These are phyloP conservation scores for Penicillium hordei DNA, from an alignment of 2,329 filamentous ascomycete genomes.

Conservation along the genomic window DNA sequence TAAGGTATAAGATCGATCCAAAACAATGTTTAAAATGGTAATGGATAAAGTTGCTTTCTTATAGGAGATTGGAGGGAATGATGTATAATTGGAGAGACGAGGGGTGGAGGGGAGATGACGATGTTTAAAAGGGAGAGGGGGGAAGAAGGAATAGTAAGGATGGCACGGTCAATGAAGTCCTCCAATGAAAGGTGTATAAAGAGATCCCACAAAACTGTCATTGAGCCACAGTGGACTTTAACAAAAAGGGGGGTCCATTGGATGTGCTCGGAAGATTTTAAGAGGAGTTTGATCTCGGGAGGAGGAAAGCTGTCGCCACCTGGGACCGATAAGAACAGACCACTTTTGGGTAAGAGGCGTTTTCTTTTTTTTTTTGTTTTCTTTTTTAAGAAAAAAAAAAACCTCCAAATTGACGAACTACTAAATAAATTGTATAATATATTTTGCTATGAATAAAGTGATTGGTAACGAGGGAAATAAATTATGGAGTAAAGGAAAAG, in stretches of 20 bases:
- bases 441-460: slow-evolving; percentile 5
- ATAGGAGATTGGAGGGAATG: slow-evolving; percentile 3
- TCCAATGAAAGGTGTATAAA: slow-evolving; percentile 22
- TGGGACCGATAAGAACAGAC: slow-evolving; percentile 18
- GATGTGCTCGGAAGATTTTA: slow-evolving; percentile 14
- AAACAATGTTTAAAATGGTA: neutral
- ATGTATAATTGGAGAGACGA: slow-evolving; percentile 20
- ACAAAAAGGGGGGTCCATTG: neutral
- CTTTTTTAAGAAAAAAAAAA: neutral
- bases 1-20: neutral
- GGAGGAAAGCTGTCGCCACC: slow-evolving; percentile 17
- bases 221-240: slow-evolving; percentile 20
- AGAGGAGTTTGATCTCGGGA: neutral
- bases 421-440: neutral
- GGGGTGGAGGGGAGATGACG: slow-evolving; percentile 25
- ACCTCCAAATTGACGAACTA: neutral
- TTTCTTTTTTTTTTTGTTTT: slow-evolving; percentile 10
- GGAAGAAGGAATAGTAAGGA: slow-evolving; percentile 20
- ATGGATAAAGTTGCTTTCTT: slow-evolving; percentile 10
- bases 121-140: slow-evolving; percentile 18
- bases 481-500: slow-evolving; percentile 22
- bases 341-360: neutral
- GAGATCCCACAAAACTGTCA: slow-evolving; percentile 18
- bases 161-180: slow-evolving; percentile 23
- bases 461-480: slow-evolving; percentile 19